Percentiles rank a stretch among this genome's conserved stretches.
phyloP scores from a whole-genome alignment of 1,284 basidiomycete species.

The Omphalotus olearius region DNA sequence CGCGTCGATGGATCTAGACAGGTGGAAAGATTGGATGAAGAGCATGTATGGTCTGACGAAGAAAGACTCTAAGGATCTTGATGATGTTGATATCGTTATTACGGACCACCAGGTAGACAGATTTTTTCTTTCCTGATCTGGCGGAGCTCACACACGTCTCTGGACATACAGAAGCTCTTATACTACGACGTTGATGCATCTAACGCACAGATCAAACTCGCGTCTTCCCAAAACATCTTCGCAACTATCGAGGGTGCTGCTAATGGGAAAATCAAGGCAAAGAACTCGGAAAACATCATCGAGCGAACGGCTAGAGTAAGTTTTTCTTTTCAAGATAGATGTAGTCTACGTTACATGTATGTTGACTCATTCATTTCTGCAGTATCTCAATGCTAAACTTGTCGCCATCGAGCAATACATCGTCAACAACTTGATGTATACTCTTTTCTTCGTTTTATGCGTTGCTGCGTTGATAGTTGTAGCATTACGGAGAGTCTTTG shows the following conservation, averaged over 20 bases:
- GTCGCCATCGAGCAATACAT: slow-evolving; percentile 41
- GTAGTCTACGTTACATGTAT: background rate
- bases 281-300: slow-evolving; percentile 65
- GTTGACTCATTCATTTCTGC: slow-evolving; percentile 4
- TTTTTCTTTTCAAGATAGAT: slow-evolving; percentile 13
- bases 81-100: slow-evolving; percentile 62
- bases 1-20: slow-evolving; percentile 78
- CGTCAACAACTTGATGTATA: slow-evolving; percentile 32
- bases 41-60: slow-evolving; percentile 73
- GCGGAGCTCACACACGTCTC: background rate
- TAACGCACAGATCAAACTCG: slow-evolving; percentile 52
- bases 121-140: slow-evolving; percentile 13
- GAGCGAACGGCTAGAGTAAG: slow-evolving; percentile 67
- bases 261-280: slow-evolving; percentile 49
- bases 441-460: slow-evolving; percentile 25
- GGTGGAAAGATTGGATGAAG: slow-evolving; percentile 84
- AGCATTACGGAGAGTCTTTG: slow-evolving; percentile 9
- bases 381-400: slow-evolving; percentile 52
- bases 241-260: slow-evolving; percentile 68
- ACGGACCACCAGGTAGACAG: slow-evolving; percentile 72
- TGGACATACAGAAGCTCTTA: slow-evolving; percentile 48
- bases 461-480: slow-evolving; percentile 20
- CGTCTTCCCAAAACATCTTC: slow-evolving; percentile 51
- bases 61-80: slow-evolving; percentile 25
- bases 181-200: slow-evolving; percentile 60